Evolutionary conservation across 305 asterid genomes (phyloP), one percentile per base, ranked within the genome.

Genomic region (Fraxinus latifolia): DNA sequence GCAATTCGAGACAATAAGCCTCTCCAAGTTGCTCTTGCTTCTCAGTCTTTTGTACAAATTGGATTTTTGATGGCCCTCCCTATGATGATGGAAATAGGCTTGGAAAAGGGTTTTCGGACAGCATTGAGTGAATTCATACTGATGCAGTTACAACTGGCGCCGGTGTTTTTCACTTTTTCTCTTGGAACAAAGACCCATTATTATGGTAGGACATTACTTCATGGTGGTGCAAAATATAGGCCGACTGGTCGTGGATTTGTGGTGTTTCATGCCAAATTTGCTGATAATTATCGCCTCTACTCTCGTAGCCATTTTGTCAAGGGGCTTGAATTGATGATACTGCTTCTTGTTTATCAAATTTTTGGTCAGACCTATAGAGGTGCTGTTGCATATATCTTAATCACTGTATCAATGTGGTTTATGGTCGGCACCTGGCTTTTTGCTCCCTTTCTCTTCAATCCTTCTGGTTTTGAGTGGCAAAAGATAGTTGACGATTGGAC

Each of bases 391-490:
- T 91, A 93, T 84, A 88, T 94, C 88, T 88, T 93, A 47, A 87
- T 94, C 82, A 93, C 98, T 17, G 93, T 91, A 31, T 92, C 98
- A 0, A 94, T 94, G 90, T 94, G 98, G 98, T 94, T 94, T 85
- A 91, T 94, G 97, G 98, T 93, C 42, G 98, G 97, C 82, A 93
- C 97, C 68, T 94, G 98, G 98, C 97, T 94, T 37, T 94, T 91
- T 84, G 97, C 97, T 86, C 98, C 97, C 42, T 94, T 94, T 90
- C 95, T 94, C 76, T 94, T 94, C 90, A 94, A 94, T 81, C 98
- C 98, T 76, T 94, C 98, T 62, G 98, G 98, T 80, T 94, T 94
- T 86, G 98, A 93, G 92, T 94, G 98, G 98, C 98, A 94, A 87
- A 94, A 94, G 89, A 94, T 94, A 80, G 96, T 94, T 74, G 98